Base-by-base conservation (phyloP, 768 basidiomycete species). In the Mycena vitilis region DNA sequence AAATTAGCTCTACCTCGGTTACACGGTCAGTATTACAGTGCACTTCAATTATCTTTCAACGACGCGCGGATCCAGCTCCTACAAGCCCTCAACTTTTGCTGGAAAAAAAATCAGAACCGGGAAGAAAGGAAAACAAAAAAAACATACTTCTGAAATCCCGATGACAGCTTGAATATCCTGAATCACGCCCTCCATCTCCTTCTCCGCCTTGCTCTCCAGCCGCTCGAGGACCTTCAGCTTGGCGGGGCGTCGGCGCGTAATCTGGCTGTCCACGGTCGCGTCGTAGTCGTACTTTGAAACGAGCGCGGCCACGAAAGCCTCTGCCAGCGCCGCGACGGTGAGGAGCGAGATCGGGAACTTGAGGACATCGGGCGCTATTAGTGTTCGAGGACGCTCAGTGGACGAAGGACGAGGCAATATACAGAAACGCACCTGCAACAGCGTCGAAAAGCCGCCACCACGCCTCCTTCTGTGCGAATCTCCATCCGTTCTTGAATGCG, bases 301-400 rank as follows among this genome's bases (percentile, higher is more conserved):
- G 12, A 89, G 75, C 11, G 81, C 76, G 10, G 78, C 72, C 8
- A 82, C 55, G 20, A 88, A 73, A 4, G 84, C 81, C 2, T 87
- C 83, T 10, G 86, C 73, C 2, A 92, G 72, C 4, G 87, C 86
- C 11, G 84, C 83, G 0, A 81, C 83, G 0, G 90, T 88, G 15
- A 91, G 82, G 16, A 87, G 73, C 16, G 86, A 87, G 15, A 89
- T 69, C 4, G 86, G 84, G 72, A 85, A 88, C 54, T 79, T 82
- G 60, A 88, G 75, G 52, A 88, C 78, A 59, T 88, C 87, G 5
- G 85, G 82, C 68, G 87, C 90, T 90, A 55, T 20, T 30, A 15
- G n/a, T 90, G 54, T 20, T 30, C 18, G n/a, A 42, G 11, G 44
- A 40, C 48, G 23, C 37, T 22, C 40, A 55, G 9, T 48, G 25